Percentiles rank a stretch among this genome's conserved stretches.
phyloP scores from a whole-genome alignment of 768 basidiomycete genomes.

The Collybia sordida region DNA sequence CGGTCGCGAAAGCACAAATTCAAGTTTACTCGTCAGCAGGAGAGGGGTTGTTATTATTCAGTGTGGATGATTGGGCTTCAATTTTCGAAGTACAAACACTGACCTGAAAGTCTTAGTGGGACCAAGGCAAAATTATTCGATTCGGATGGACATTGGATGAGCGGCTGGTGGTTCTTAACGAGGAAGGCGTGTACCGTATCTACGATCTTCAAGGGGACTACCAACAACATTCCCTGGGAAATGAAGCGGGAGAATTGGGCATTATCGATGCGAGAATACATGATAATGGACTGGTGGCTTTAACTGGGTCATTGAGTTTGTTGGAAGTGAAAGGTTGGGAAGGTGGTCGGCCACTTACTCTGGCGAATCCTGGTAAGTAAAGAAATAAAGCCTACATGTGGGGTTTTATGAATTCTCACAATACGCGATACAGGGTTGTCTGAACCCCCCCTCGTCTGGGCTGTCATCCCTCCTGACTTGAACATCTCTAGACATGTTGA shows the following conservation, averaged over 20 bases:
- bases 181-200: conserved; percentile 88
- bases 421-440: conserved; percentile 51
- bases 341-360: conserved; percentile 66
- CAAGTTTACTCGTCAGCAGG: conserved; percentile 88
- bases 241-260: conserved; percentile 79
- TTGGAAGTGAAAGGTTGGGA: conserved; percentile 91
- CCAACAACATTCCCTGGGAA: conserved; percentile 79
- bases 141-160: conserved; percentile 88
- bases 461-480: conserved; percentile 85
- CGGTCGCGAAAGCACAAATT: conserved; percentile 76
- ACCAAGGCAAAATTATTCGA: conserved; percentile 76
- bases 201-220: conserved; percentile 90
- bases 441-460: conserved; percentile 83
- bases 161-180: conserved; percentile 80
- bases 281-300: conserved; percentile 82
- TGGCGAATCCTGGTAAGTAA: conserved; percentile 73
- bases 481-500: conserved; percentile 90
- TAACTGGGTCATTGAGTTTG: conserved; percentile 73
- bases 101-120: conserved; percentile 65
- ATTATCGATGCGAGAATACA: conserved; percentile 85
- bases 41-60: conserved; percentile 63
- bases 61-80: conserved; percentile 53
- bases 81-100: conserved; percentile 16
- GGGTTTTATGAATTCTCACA: not conserved
- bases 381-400: not conserved